phyloP scores from a whole-genome alignment of 1,284 basidiomycete species.

The Mycena sp. region DNA sequence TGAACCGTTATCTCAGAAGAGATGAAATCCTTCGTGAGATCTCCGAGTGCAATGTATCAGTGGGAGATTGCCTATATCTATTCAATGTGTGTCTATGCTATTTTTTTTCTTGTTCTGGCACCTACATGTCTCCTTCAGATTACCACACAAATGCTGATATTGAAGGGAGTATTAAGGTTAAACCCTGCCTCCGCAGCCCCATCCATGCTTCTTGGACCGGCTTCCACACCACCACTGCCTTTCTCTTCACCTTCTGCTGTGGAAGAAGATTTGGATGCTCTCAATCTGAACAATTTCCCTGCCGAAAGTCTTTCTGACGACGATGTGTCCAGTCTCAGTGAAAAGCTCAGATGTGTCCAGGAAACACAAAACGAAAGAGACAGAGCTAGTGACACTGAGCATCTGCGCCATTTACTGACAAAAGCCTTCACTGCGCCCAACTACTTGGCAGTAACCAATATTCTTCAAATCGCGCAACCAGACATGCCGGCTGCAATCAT shows the following conservation, averaged over 20 bases:
- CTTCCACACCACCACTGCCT: neutral
- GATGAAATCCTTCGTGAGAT: constrained; percentile 74
- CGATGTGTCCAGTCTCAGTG: constrained; percentile 4
- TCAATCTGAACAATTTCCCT: neutral
- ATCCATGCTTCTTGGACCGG: neutral
- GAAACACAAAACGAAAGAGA: constrained; percentile 8
- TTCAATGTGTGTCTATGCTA: constrained; percentile 38
- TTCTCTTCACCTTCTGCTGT: neutral
- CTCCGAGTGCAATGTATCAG: constrained; percentile 55
- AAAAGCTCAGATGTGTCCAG: neutral
- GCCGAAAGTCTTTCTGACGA: neutral
- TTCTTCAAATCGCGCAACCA: constrained; percentile 12
- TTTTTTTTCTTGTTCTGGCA: neutral
- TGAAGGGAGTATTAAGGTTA: neutral
- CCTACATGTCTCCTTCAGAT: neutral
- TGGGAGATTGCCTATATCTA: constrained; percentile 59
- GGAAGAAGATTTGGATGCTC: neutral
- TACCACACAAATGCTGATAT: neutral
- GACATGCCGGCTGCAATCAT: constrained; percentile 8
- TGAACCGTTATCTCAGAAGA: constrained; percentile 79
- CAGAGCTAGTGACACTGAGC: constrained; percentile 6
- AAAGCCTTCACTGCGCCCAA: neutral
- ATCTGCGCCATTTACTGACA: constrained; percentile 4
- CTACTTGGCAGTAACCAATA: constrained; percentile 1
- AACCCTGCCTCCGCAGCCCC: too few relatives aligned